Conservation (phyloP, 352 stramenopile genomes). For the Thalassiosira ordinaria region DNA sequence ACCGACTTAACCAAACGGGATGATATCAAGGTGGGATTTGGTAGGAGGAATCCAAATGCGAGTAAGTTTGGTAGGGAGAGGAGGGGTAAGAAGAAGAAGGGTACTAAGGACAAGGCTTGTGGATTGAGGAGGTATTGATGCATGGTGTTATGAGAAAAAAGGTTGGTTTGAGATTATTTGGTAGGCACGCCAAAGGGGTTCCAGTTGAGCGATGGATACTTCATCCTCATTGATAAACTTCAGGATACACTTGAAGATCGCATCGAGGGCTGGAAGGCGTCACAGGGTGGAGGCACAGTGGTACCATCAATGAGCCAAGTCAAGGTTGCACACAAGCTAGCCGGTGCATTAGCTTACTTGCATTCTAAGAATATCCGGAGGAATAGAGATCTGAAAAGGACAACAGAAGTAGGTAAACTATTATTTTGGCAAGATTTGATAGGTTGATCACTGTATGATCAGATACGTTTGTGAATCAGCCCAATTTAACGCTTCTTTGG, state of each 20-base stretch:
- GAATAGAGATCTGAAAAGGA: too few relatives aligned
- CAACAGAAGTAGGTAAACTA: too few relatives aligned
- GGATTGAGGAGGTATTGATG: slow-evolving; percentile 82
- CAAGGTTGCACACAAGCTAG: slow-evolving; percentile 1
- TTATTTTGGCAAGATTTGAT: too few relatives aligned
- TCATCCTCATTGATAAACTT: slow-evolving; percentile 45
- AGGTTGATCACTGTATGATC: too few relatives aligned
- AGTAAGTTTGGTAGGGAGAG: slow-evolving; percentile 93
- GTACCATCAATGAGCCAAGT: slow-evolving; percentile 1
- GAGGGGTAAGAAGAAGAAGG: slow-evolving; percentile 96
- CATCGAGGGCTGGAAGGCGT: slow-evolving; percentile 32
- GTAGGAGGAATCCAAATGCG: slow-evolving; percentile 95
- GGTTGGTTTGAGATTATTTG: too few relatives aligned
- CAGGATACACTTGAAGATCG: slow-evolving; percentile 35
- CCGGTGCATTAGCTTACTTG: slow-evolving; percentile 88
- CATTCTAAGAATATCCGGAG: slow-evolving; percentile 89
- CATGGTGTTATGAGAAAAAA: too few relatives aligned
- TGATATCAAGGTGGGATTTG: slow-evolving; percentile 92
- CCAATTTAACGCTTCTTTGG: too few relatives aligned
- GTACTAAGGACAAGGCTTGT: slow-evolving; percentile 71
- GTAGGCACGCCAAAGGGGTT: too few relatives aligned
- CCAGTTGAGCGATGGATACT: too few relatives aligned
- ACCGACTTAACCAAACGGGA: slow-evolving; percentile 91
- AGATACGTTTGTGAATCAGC: too few relatives aligned
- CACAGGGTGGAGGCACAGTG: not conserved